Evolutionary conservation across 2,329 filamentous ascomycete genomes (phyloP), one percentile per base, ranked within the genome.

Genomic region (Colletotrichum salicis): DNA sequence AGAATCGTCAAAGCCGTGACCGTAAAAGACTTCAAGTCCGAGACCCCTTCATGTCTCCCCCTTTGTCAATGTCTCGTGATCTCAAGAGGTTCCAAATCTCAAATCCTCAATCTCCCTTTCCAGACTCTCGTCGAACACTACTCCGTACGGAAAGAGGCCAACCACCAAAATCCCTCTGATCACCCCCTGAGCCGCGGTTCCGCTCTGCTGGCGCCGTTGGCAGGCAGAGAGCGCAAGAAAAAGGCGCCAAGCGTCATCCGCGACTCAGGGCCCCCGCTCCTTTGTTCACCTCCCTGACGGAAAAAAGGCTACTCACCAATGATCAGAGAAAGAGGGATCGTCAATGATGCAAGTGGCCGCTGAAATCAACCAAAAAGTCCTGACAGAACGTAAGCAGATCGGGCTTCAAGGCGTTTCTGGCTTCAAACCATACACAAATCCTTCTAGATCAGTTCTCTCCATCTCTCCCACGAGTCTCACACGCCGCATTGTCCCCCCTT

Each of bases 151-250:
- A 27, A 27, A 27, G 24, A 27, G 24, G 3, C 22, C 33, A 48
- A 48, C 7, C 41, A 19, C 45, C 27, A 54, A 69, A 33, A 45
- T 35, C 58, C 55, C 64, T 55, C 35, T 22, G 41, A 54, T 15
- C 56, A 56, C 41, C 41, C 56, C 67, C 62, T 56, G 52, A 56
- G 22, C 37, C 66, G 66, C 61, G 61, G 61, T 58, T 65, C 67
- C 67, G 61, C 33, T 35, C n/a, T 55, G 65, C 61, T 61, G 67
- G 61, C 61, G 61, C 61, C 67, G 61, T 66, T 29, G 35, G n/a
- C 22, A 27, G 35, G 29, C 19, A 11, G 13, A 19, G 31, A 27
- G 19, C 8, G n/a, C 15, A 19, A 41, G 7, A 27, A 63, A 63
- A 27, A 29, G 59, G 19, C 35, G 51, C 48, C 48, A 58, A 66